These are phyloP conservation scores for Strigomonas oncopelti DNA, from an alignment of 208 protist genomes.

Conservation along the genomic window DNA sequence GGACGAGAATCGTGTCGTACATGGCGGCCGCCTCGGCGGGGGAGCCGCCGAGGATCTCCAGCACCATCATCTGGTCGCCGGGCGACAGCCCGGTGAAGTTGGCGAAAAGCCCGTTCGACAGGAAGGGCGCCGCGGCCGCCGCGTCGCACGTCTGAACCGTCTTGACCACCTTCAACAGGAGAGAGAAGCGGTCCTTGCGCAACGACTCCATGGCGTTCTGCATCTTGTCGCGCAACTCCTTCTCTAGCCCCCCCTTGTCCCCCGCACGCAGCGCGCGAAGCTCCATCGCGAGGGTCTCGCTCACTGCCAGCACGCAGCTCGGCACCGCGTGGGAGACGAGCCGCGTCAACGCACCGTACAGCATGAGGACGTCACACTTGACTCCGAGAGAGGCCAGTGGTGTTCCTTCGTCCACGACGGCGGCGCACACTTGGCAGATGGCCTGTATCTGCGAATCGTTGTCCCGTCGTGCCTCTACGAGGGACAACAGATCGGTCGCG, in stretches of 20 bases:
- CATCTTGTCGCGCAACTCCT: neutral
- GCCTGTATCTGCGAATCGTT: neutral
- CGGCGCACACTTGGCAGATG: constrained; percentile 26
- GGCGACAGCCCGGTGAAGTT: constrained; percentile 14
- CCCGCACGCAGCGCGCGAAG: constrained; percentile 18
- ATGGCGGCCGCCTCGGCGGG: constrained; percentile 5
- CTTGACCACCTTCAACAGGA: neutral
- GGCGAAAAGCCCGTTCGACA: constrained; percentile 17
- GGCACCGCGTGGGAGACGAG: constrained; percentile 2
- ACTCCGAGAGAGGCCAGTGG: constrained; percentile 17
- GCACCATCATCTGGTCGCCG: constrained; percentile 18
- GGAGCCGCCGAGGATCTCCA: constrained; percentile 7
- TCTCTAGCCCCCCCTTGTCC: neutral
- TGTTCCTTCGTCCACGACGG: constrained; percentile 41
- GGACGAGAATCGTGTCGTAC: constrained; percentile 16
- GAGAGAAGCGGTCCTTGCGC: neutral
- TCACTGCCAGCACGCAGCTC: constrained; percentile 26
- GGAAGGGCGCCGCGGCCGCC: constrained; percentile 1
- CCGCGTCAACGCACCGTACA: constrained; percentile 18
- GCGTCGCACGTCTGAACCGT: neutral
- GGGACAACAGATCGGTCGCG: neutral
- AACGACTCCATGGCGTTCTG: constrained; percentile 7
- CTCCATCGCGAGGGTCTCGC: constrained; percentile 60
- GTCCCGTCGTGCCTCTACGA: neutral
- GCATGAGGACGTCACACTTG: constrained; percentile 23